These are phyloP conservation scores for Allantophomopsis cytisporea DNA, from an alignment of 2,329 filamentous ascomycete genomes.

Conservation along the genomic window DNA sequence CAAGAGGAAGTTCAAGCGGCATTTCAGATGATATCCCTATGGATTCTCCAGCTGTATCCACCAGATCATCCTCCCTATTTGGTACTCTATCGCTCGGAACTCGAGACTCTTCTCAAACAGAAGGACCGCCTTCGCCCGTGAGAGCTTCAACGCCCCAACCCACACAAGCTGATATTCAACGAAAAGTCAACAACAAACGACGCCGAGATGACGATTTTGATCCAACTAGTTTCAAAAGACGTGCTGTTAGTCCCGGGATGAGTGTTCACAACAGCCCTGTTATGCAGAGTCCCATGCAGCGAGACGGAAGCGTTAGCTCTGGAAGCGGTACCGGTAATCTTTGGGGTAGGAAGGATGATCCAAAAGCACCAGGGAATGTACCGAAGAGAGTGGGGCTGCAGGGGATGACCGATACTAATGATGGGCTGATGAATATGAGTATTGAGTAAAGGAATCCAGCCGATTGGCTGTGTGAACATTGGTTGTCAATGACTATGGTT, in stretches of 20 bases:
- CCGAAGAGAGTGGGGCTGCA: conserved; percentile 59
- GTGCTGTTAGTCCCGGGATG: conserved; percentile 83
- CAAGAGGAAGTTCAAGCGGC: conserved; percentile 42
- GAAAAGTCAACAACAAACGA: conserved; percentile 71
- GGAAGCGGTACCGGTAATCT: conserved; percentile 23
- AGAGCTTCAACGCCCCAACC: conserved; percentile 26
- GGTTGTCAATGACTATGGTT: no score
- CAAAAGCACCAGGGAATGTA: conserved; percentile 19
- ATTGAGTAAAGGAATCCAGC: conserved; percentile 52
- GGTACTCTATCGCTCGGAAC: conserved; percentile 11
- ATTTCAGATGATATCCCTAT: conserved; percentile 60
- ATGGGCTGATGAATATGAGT: conserved; percentile 93
- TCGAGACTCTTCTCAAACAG: conserved; percentile 1
- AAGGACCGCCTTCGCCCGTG: conserved; percentile 10
- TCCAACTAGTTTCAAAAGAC: conserved; percentile 73
- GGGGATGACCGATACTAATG: conserved; percentile 91
- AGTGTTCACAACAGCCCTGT: conserved; percentile 84
- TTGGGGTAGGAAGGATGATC: conserved; percentile 51
- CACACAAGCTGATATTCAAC: conserved; percentile 59
- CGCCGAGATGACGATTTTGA: conserved; percentile 86
- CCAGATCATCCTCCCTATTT: conserved; percentile 7
- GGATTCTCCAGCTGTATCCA: conserved; percentile 45
- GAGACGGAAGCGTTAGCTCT: conserved; percentile 30
- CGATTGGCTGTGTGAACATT: no score
- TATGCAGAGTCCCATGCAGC: conserved; percentile 69